Evolutionary conservation across 305 asterid genomes (phyloP).

Genomic region (Fraxinus albicans): DNA sequence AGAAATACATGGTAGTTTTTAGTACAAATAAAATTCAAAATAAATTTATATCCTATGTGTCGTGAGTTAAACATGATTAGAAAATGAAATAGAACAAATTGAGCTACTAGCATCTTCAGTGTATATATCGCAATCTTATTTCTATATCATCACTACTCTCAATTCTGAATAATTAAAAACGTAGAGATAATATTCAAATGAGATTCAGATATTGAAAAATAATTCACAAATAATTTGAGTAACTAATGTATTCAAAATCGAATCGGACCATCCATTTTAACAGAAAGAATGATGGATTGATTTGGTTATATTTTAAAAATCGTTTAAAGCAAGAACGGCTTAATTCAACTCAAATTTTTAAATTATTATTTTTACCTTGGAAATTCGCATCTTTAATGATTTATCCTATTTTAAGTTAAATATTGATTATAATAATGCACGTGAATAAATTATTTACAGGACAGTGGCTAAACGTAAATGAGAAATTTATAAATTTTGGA

Average conservation of each 20-base stretch:
- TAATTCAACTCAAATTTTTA: neutral
- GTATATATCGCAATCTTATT: neutral
- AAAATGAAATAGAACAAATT: neutral
- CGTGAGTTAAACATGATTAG: neutral
- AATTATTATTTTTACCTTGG: neutral
- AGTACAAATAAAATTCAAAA: neutral
- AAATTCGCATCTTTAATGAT: neutral
- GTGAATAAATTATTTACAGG: neutral
- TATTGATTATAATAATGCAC: too few relatives aligned
- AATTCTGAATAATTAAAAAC: too few relatives aligned
- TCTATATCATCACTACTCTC: neutral
- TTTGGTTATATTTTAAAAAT: too few relatives aligned
- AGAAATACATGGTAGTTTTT: neutral
- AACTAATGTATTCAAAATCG: neutral
- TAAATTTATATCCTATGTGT: neutral
- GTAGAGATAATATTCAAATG: neutral
- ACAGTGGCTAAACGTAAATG: neutral
- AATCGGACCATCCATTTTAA: neutral
- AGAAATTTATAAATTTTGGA: constrained; percentile 1
- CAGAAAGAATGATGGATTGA: neutral
- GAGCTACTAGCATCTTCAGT: neutral
- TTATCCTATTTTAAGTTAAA: neutral
- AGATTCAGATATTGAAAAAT: neutral
- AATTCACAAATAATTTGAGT: neutral
- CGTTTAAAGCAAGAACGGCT: neutral